Conservation (phyloP, 768 basidiomycete species). For the Tulasnella sp. region DNA sequence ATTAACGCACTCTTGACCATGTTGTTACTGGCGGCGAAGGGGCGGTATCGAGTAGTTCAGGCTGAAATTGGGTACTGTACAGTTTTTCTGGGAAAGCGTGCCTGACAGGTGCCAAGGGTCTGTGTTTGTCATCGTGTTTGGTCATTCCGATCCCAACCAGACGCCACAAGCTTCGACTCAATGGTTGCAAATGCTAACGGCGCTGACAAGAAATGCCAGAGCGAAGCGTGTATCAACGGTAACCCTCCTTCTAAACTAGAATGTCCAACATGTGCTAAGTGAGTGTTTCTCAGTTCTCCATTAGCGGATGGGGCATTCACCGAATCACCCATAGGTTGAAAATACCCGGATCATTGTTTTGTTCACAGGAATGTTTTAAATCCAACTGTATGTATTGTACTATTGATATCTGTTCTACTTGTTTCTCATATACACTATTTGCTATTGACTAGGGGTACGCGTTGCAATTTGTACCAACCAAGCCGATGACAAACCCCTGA, state of each 20-base stretch:
- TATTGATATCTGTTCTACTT: too few relatives aligned
- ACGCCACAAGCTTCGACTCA: too few relatives aligned
- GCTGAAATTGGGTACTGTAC: conserved; percentile 14
- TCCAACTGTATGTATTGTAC: conserved; percentile 81
- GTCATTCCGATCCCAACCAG: too few relatives aligned
- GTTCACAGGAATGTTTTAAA: conserved; percentile 94
- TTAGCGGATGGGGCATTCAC: conserved; percentile 11
- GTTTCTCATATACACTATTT: conserved; percentile 1
- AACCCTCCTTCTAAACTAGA: conserved; percentile 78
- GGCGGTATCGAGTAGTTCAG: background rate
- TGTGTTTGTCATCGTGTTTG: too few relatives aligned
- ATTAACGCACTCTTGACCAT: conserved; percentile 25
- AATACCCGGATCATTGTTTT: conserved; percentile 79
- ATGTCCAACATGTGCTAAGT: conserved; percentile 93
- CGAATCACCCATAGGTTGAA: conserved; percentile 41
- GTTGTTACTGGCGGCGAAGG: conserved; percentile 28
- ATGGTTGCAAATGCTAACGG: background rate
- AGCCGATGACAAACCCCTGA: too few relatives aligned
- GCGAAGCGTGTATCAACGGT: conserved; percentile 33
- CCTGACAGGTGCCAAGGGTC: too few relatives aligned
- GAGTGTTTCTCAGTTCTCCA: conserved; percentile 24
- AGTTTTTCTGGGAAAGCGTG: too few relatives aligned
- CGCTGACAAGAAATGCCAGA: conserved; percentile 6
- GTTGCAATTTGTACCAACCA: background rate
- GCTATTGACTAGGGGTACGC: background rate